These are phyloP conservation scores for Bipolaris bicolor DNA, from an alignment of 2,329 filamentous ascomycete genomes.

Conservation along the genomic window DNA sequence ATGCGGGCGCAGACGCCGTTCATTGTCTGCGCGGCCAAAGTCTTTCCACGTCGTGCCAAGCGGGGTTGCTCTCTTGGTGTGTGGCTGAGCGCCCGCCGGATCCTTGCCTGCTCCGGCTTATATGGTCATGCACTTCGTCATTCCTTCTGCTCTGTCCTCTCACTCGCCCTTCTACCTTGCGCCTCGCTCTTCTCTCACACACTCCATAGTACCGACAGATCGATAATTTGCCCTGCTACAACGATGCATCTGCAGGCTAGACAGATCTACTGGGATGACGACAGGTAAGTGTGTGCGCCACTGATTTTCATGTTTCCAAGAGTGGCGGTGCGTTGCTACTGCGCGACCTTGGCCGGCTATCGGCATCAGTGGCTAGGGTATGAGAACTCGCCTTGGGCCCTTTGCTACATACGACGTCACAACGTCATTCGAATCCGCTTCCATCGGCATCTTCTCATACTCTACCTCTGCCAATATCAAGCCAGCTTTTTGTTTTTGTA, in stretches of 20 bases:
- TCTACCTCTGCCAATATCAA: neutral
- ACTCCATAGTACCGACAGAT: neutral
- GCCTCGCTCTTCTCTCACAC: too few relatives aligned
- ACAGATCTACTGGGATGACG: conserved; percentile 24
- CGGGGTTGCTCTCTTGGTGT: conserved; percentile 9
- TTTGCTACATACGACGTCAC: conserved; percentile 18
- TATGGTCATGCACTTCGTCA: conserved; percentile 16
- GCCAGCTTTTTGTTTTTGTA: neutral
- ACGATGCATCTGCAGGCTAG: conserved; percentile 30
- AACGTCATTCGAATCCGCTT: conserved; percentile 11
- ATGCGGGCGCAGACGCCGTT: neutral
- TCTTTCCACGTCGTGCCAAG: neutral
- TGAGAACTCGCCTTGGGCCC: conserved; percentile 11
- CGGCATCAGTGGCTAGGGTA: conserved; percentile 10
- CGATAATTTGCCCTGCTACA: neutral
- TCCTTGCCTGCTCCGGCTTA: conserved; percentile 14
- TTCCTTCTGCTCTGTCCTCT: conserved; percentile 15
- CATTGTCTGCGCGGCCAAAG: neutral
- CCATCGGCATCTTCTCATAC: conserved; percentile 2
- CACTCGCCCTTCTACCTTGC: neutral
- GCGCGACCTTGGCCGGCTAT: neutral
- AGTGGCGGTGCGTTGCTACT: conserved; percentile 10
- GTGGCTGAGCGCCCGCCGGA: conserved; percentile 22
- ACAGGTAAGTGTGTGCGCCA: conserved; percentile 27
- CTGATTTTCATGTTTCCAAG: neutral